Conservation (phyloP, 805 yeast genomes). For the Maudiozyma turicensis region DNA sequence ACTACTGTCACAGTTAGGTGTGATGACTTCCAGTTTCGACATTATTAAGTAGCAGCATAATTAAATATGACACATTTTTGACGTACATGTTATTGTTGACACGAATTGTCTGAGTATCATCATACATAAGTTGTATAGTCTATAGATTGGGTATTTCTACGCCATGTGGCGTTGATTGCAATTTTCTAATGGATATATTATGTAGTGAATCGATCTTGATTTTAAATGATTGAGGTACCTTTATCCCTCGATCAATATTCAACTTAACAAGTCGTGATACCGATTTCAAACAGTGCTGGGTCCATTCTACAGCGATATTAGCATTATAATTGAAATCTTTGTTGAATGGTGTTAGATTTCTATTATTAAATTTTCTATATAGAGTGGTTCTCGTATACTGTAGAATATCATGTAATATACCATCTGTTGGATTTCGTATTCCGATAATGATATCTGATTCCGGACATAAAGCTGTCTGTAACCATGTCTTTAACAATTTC, state of each 20-base stretch:
- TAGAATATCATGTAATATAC: slow-evolving; percentile 17
- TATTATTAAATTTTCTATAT: slow-evolving; percentile 14
- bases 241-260: not conserved
- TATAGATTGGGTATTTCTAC: slow-evolving; percentile 1
- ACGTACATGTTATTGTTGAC: no score
- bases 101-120: no score
- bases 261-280: slow-evolving; percentile 9
- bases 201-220: slow-evolving; percentile 9
- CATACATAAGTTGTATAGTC: no score
- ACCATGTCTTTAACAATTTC: slow-evolving; percentile 27
- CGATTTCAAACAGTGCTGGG: slow-evolving; percentile 13
- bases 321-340: slow-evolving; percentile 19
- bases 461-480: slow-evolving; percentile 24
- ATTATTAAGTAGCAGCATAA: no score
- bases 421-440: slow-evolving; percentile 17
- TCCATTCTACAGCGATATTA: slow-evolving; percentile 23
- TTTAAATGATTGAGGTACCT: slow-evolving; percentile 12
- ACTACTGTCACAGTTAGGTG: no score
- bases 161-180: slow-evolving; percentile 8
- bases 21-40: no score
- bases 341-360: slow-evolving; percentile 7
- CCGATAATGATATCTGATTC: slow-evolving; percentile 25
- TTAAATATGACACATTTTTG: no score
- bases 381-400: slow-evolving; percentile 16
- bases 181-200: slow-evolving; percentile 8